Base-by-base conservation (phyloP, 805 yeast genomes). In the Candida loeiensis region DNA sequence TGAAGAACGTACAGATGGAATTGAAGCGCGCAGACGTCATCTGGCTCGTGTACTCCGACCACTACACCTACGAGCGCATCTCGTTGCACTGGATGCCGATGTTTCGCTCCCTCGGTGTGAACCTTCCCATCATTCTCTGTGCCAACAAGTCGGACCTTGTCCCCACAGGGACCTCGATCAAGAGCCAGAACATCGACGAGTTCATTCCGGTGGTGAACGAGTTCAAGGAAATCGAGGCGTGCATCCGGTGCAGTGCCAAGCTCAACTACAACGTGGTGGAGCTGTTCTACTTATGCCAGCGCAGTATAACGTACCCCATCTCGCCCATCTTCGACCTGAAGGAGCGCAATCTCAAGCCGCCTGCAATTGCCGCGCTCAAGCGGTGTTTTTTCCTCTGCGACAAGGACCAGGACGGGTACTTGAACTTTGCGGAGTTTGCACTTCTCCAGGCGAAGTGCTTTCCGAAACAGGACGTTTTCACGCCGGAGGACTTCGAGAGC, bases 251-350 rank as follows among this genome's bases (percentile, higher is more conserved):
- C 49, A 84, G 95, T 51, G 96, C 98, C 2, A 83, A 82, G 50
- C 76, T 76, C n/a, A 82, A 81, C 47, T 74, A 80, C 50, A 90
- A 93, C 56, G 90, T 91, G 11, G 89, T 83, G 47, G 96, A 91
- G 58, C 89, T 93, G 1, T 90, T 90, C 50, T 93, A 93, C 59
- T 66, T 93, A 12, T 93, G 99, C 54, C 96, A 90, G 57, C 63
- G 97, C 36, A 91, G 98, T 0, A 89, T 91, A 0, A 84, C 91
- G 0, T 89, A 86, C 58, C 99, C 99, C 0, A 76, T 93, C 7
- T 81, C 96, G 0, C 99, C 99, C 1, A 60, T 93, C 18, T 93
- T 82, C 54, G 98, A 93, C 58, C 80, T 95, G n/a, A 87, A 89
- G 51, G 88, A 85, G 45, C 91, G 93, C 1, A 76, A 70, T 34